Evolutionary conservation across 2,329 filamentous ascomycete genomes (phyloP).

Genomic region (Aspergillus novoparasiticus): DNA sequence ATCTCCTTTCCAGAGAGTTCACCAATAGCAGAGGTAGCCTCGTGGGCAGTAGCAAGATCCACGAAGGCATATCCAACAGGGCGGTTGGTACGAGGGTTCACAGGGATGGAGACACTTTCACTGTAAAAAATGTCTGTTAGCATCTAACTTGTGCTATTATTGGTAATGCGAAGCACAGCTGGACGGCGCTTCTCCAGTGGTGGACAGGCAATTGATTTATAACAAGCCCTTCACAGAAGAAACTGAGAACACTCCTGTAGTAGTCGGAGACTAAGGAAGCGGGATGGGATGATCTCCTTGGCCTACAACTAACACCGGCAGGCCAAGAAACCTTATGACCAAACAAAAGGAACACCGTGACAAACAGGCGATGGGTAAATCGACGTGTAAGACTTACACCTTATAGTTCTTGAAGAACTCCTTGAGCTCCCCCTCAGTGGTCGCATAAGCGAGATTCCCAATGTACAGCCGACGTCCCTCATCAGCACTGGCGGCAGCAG

Average conservation of each 20-base stretch:
- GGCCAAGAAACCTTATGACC: slow-evolving; percentile 5
- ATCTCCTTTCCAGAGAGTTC: slow-evolving; percentile 98
- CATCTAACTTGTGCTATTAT: not conserved
- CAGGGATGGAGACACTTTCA: slow-evolving; percentile 98
- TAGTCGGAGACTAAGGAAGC: not conserved
- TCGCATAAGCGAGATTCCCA: slow-evolving; percentile 99
- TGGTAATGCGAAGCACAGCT: not conserved
- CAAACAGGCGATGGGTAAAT: slow-evolving; percentile 13
- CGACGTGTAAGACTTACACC: slow-evolving; percentile 70
- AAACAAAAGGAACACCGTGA: slow-evolving; percentile 9
- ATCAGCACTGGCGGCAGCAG: slow-evolving; percentile 93
- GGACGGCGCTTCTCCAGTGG: not conserved
- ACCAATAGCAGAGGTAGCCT: slow-evolving; percentile 92
- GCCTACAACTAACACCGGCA: not conserved
- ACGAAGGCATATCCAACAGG: slow-evolving; percentile 99
- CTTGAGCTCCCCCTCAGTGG: slow-evolving; percentile 99
- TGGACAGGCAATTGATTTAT: not conserved
- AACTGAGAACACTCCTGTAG: not conserved
- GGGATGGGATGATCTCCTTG: not conserved
- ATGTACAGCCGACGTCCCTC: slow-evolving; percentile 99
- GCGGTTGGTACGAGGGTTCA: slow-evolving; percentile 98
- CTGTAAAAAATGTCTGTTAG: slow-evolving; percentile 56
- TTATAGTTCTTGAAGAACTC: slow-evolving; percentile 99
- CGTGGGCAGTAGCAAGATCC: slow-evolving; percentile 89
- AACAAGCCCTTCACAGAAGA: not conserved